Base-by-base conservation (phyloP, 2,329 filamentous ascomycete species). In the Albophoma yamanashiensis region DNA sequence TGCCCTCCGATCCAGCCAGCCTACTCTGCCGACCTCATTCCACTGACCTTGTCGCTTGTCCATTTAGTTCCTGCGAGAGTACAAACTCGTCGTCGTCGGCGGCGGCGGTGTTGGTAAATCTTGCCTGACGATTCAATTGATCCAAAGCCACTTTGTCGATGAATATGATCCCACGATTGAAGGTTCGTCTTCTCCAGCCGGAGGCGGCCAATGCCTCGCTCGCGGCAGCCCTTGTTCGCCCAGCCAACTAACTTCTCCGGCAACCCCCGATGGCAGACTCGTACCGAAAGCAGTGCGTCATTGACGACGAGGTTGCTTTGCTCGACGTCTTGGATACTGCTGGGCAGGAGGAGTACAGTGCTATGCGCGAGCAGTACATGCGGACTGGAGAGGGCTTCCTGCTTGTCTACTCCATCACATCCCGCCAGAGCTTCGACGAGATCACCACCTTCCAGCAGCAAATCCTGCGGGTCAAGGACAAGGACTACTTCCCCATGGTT, bases 321-420 rank as follows among this genome's bases (percentile, higher is more conserved):
- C 89, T 99, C 76, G 94, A 99, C 76, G 94, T 99, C 64, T 88
- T 97, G 74, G 94, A 99, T 77, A 99, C 94, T 59, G 94, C 94
- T 64, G 94, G 94, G 62, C 94, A 99, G 77, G 94, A 99, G 78
- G 94, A 99, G 79, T 99, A 97, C 81, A 96, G 92, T 60, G 94
- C 94, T 59, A 97, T 99, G 94, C 85, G 94, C 73, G 94, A 99
- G 81, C 94, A 97, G 79, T 99, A 97, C 83, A 99, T 99, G 93
- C 88, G 94, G 71, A 97, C 93, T 31, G 94, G 94, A 73, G 94
- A 99, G 78, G 94, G 94, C 59, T 99, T 99, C 78, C 80, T 99
- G 71, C 87, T 99, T 58, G 92, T 97, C 71, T 97, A 97, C 82
- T 96, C 92, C 67, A 99, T 99, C 80, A 97, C 91, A 60, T 97